A percentile compares a stretch with the other conserved stretches of the same genome.
phyloP scores from a whole-genome alignment of 2,329 filamentous ascomycete genomes.

The Xylariaceae sp. region DNA sequence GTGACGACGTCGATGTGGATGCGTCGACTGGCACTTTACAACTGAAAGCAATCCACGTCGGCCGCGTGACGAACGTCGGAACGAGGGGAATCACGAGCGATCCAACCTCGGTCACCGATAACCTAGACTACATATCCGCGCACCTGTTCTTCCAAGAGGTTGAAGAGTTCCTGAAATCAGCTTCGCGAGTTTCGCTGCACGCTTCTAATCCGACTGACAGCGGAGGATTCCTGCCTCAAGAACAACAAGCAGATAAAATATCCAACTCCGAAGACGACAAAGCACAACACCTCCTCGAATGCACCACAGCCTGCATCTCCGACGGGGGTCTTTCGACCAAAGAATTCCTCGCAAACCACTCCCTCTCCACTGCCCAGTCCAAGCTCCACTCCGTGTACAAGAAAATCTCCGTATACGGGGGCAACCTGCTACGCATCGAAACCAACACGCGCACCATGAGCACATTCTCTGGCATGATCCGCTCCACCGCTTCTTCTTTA shows the following conservation, averaged over 20 bases:
- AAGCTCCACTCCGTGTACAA: slow-evolving; percentile 2
- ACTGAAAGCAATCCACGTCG: slow-evolving; percentile 21
- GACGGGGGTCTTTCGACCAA: slow-evolving; percentile 13
- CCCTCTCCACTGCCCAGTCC: slow-evolving; percentile 1
- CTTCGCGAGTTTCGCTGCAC: slow-evolving; percentile 4
- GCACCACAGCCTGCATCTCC: slow-evolving; percentile 8
- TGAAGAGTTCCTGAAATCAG: slow-evolving; percentile 16
- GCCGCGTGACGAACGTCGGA: slow-evolving; percentile 21
- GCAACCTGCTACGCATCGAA: slow-evolving; percentile 3
- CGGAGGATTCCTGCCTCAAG: no score
- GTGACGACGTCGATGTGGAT: slow-evolving; percentile 6
- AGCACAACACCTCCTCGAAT: no score
- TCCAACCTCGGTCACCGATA: neutral
- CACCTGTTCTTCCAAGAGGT: slow-evolving; percentile 26
- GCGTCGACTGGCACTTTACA: slow-evolving; percentile 8
- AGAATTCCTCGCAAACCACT: slow-evolving; percentile 6
- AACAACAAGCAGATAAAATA: no score
- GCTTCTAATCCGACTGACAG: neutral
- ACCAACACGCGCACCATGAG: slow-evolving; percentile 1
- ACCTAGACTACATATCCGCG: slow-evolving; percentile 22
- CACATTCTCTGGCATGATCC: slow-evolving; percentile 11
- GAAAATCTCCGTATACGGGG: slow-evolving; percentile 3
- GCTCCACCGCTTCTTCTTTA: slow-evolving; percentile 6
- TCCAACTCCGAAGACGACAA: no score
- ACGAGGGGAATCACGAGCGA: slow-evolving; percentile 7